Base-by-base conservation (phyloP, 106 monocot genomes). In the Allium sativum region DNA sequence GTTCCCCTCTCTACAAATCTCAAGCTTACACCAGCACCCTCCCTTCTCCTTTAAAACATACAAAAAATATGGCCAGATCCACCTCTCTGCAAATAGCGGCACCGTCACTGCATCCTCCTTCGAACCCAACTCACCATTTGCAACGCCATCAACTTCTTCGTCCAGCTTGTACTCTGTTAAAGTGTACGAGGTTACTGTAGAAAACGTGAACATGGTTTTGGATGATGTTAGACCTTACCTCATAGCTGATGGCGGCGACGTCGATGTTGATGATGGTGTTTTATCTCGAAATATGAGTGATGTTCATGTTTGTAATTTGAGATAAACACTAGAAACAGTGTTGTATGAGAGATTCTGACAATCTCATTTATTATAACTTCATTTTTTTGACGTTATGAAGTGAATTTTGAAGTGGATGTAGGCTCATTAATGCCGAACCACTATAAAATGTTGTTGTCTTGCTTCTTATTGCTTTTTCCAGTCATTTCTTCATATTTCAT, bases 201-300 rank as follows among this genome's bases (percentile, higher is more conserved):
- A 78, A 72, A 94, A 89, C 93, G 93, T 94, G 58, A 70, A 89
- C 74, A 56, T 83, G 72, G 89, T 89, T 10, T 71, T 94, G 44
- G 89, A 94, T 53, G 89, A 89, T 42, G 93, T 94, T 42, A 69
- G 89, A 8, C 93, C 93, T 0, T 89, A 94, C 66, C 93, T 94
- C 53, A 83, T 94, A 67, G 61, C 93, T 15, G 93, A 94, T 44
- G 93, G 89, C 5, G 93, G 93, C 7, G 73, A 94, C 72, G 89
- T 94, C 19, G 86, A 83, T 12, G 93, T 94, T 14, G 89, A 79
- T 10, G 93, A 94, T 44, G 93, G 93, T 10, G 69, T 89, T 46
- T 58, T 94, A 80, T 86, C 78, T 44, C 93, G n/a, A n/a, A n/a
- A n/a, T n/a, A n/a, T n/a, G n/a, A n/a, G n/a, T n/a, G n/a, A n/a